These are phyloP conservation scores for Martiniozyma asiatica DNA, from an alignment of 1,139 yeast genomes.

Conservation along the genomic window DNA sequence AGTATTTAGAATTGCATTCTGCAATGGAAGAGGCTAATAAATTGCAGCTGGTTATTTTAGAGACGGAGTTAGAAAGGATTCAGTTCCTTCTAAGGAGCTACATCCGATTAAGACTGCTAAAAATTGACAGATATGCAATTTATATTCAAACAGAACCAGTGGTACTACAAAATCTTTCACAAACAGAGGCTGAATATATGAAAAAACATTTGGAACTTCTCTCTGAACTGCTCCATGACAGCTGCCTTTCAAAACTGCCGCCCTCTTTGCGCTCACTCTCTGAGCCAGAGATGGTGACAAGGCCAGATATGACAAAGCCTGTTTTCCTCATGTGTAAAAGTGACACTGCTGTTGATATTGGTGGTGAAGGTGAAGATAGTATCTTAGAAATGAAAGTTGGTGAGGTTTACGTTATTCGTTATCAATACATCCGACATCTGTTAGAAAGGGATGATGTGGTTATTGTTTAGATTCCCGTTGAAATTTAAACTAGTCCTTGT, in stretches of 20 bases:
- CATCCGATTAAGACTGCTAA: slow-evolving; percentile 61
- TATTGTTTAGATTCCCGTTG: too few relatives aligned
- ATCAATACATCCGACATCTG: slow-evolving; percentile 1
- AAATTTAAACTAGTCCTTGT: too few relatives aligned
- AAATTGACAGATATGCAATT: slow-evolving; percentile 58
- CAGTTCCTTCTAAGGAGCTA: slow-evolving; percentile 72
- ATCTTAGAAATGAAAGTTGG: slow-evolving; percentile 3
- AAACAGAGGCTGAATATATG: slow-evolving; percentile 54
- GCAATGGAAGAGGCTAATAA: too few relatives aligned
- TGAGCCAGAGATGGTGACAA: slow-evolving; percentile 68
- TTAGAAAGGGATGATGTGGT: slow-evolving; percentile 2
- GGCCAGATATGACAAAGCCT: slow-evolving; percentile 63
- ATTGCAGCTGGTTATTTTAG: slow-evolving; percentile 70
- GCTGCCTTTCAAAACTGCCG: slow-evolving; percentile 62
- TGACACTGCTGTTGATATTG: slow-evolving; percentile 5
- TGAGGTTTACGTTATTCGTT: slow-evolving; percentile 3
- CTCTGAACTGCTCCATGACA: slow-evolving; percentile 51
- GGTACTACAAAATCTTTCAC: slow-evolving; percentile 31
- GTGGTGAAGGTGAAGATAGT: too few relatives aligned
- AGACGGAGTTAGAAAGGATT: slow-evolving; percentile 81
- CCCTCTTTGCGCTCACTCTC: slow-evolving; percentile 57
- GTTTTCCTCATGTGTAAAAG: slow-evolving; percentile 54
- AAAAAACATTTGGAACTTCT: slow-evolving; percentile 53
- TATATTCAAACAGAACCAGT: slow-evolving; percentile 30
- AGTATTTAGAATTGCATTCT: slow-evolving; percentile 58